Percentiles rank a stretch among this genome's conserved stretches.
Conservation (phyloP, 176 grass and related monocot genomes). For the Oryza punctata region DNA sequence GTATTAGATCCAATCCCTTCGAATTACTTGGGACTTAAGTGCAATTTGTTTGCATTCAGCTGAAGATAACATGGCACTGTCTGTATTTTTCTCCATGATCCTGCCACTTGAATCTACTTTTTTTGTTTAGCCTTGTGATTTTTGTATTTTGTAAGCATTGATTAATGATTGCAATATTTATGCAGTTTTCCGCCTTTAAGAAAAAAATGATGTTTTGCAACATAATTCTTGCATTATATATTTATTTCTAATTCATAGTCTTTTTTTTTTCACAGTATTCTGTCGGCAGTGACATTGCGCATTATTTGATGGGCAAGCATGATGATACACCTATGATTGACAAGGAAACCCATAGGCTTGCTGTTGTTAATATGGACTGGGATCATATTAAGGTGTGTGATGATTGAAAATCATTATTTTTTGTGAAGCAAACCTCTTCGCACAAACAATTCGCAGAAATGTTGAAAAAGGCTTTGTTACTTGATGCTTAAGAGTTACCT, state of each 20-base stretch:
- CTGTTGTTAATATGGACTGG: slow-evolving; percentile 93
- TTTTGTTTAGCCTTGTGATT: background rate
- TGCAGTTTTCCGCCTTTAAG: background rate
- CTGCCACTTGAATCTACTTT: background rate
- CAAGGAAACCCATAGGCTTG: slow-evolving; percentile 80
- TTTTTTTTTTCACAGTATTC: slow-evolving; percentile 44
- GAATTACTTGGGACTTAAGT: background rate
- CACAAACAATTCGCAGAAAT: slow-evolving; percentile 17
- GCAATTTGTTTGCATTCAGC: background rate
- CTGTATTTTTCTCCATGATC: background rate
- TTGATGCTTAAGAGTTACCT: background rate
- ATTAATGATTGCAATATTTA: background rate
- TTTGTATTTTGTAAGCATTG: background rate
- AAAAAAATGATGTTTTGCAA: background rate
- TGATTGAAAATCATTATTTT: slow-evolving; percentile 14
- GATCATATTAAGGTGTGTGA: slow-evolving; percentile 80
- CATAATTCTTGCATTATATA: background rate
- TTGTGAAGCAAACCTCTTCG: background rate
- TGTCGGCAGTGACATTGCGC: slow-evolving; percentile 61
- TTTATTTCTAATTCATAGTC: background rate
- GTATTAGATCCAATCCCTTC: background rate
- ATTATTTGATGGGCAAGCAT: slow-evolving; percentile 65
- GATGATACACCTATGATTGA: slow-evolving; percentile 69
- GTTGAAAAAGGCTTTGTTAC: slow-evolving; percentile 2
- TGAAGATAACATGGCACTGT: background rate